A percentile compares a stretch with the other conserved stretches of the same genome.
phyloP scores from a whole-genome alignment of 2,329 filamentous ascomycete genomes.

The Tolypocladium inflatum region DNA sequence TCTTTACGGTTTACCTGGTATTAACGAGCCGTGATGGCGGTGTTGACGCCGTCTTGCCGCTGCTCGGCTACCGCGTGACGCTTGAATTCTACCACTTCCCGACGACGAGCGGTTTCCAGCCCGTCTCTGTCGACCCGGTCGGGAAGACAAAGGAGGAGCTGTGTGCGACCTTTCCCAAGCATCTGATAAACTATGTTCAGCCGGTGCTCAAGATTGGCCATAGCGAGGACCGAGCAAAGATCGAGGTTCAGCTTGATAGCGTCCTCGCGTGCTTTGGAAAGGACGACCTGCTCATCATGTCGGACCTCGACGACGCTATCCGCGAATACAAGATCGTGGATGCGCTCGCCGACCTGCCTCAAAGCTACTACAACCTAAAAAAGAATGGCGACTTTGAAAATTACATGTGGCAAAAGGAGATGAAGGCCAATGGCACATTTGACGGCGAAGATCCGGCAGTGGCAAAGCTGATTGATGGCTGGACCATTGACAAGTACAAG shows the following conservation, averaged over 20 bases:
- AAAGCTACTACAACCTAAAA: background rate
- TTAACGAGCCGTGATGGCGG: background rate
- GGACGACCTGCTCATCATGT: conserved; percentile 35
- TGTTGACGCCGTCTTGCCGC: background rate
- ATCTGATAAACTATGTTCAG: background rate
- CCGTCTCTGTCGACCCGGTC: background rate
- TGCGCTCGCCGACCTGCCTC: conserved; percentile 19
- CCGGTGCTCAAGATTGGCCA: background rate
- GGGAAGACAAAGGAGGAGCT: background rate
- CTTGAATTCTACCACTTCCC: background rate
- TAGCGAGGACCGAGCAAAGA: background rate
- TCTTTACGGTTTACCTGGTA: background rate
- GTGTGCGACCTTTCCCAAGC: background rate
- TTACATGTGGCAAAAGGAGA: background rate
- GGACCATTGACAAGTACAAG: background rate
- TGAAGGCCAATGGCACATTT: background rate
- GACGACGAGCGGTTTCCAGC: background rate
- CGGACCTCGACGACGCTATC: conserved; percentile 37
- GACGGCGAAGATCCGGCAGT: background rate
- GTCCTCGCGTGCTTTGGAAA: conserved; percentile 40
- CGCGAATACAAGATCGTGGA: conserved; percentile 33
- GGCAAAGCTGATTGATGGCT: background rate
- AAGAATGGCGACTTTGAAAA: background rate
- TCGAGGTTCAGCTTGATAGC: conserved; percentile 36
- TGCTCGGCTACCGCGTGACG: background rate